Evolutionary conservation across 2,329 filamentous ascomycete species (phyloP).

Genomic region (Penicillium polonicum): DNA sequence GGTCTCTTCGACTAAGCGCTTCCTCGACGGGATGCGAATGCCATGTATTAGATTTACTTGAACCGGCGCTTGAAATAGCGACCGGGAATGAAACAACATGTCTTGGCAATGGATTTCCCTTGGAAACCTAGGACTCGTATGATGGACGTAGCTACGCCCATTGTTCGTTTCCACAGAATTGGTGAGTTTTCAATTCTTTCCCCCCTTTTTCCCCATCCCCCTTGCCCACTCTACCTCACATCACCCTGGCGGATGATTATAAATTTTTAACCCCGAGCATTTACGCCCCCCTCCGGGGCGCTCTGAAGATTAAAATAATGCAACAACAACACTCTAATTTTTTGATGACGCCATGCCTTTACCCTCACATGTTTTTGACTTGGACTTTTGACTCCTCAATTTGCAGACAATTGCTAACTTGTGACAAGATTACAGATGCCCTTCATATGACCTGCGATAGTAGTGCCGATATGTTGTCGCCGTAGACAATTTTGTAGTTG

Average conservation of each 20-base stretch:
- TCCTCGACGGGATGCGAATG: slow-evolving; percentile 30
- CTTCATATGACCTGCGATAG: slow-evolving; percentile 4
- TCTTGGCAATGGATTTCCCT: slow-evolving; percentile 26
- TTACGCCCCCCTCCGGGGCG: slow-evolving; percentile 35
- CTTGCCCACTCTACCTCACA: neutral
- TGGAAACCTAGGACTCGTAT: slow-evolving; percentile 23
- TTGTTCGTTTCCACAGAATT: slow-evolving; percentile 28
- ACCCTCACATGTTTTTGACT: slow-evolving; percentile 11
- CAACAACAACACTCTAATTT: slow-evolving; percentile 72
- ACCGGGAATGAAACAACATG: slow-evolving; percentile 34
- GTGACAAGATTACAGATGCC: slow-evolving; percentile 19
- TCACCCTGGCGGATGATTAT: slow-evolving; percentile 56
- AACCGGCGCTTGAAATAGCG: slow-evolving; percentile 31
- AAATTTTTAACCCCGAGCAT: slow-evolving; percentile 65
- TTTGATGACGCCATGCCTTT: slow-evolving; percentile 56
- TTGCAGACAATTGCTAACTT: slow-evolving; percentile 26
- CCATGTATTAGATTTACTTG: slow-evolving; percentile 41
- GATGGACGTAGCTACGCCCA: slow-evolving; percentile 38
- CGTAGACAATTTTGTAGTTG: slow-evolving; percentile 16
- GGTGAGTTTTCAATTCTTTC: slow-evolving; percentile 26
- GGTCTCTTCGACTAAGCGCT: slow-evolving; percentile 69
- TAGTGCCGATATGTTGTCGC: slow-evolving; percentile 6
- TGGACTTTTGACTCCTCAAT: slow-evolving; percentile 2
- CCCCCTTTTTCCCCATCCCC: neutral
- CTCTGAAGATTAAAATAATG: slow-evolving; percentile 57